Evolutionary conservation across 1,139 yeast species (phyloP).

Genomic region (Saccharomyces hybrid): DNA sequence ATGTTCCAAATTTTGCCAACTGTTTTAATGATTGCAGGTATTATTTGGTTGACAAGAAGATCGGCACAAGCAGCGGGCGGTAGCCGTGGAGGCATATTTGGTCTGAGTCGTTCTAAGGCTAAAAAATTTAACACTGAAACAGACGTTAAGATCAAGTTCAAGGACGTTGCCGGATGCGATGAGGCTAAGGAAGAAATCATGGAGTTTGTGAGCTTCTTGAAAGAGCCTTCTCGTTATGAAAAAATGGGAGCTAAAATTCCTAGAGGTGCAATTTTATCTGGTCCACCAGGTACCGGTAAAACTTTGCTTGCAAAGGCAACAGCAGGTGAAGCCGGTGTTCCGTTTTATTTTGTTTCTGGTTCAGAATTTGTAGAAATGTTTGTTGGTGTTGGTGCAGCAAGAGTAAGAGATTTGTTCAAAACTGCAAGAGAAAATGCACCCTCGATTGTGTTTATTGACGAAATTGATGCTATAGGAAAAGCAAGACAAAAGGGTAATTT

Average conservation of each 20-base stretch:
- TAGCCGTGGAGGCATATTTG: constrained; percentile 53
- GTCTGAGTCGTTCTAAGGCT: constrained; percentile 62
- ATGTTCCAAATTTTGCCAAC: constrained; percentile 63
- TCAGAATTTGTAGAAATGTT: constrained; percentile 78
- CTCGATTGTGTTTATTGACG: constrained; percentile 72
- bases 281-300: constrained; percentile 87
- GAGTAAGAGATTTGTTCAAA: constrained; percentile 74
- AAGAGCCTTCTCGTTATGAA: constrained; percentile 67
- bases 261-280: constrained; percentile 74
- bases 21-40: constrained; percentile 59
- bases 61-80: constrained; percentile 45
- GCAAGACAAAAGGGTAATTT: constrained; percentile 56
- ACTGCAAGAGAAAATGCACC: constrained; percentile 79
- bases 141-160: constrained; percentile 62
- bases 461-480: constrained; percentile 80
- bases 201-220: constrained; percentile 76
- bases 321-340: constrained; percentile 82
- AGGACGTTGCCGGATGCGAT: constrained; percentile 78
- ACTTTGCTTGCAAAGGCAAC: constrained; percentile 75
- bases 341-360: constrained; percentile 75
- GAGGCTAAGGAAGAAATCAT: constrained; percentile 79
- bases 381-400: constrained; percentile 77
- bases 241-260: constrained; percentile 77
- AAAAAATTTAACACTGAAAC: constrained; percentile 64
- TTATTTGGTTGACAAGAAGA: constrained; percentile 59